Base-by-base conservation (phyloP, 2,329 filamentous ascomycete genomes). In the Pseudophaeomoniella oleicola region DNA sequence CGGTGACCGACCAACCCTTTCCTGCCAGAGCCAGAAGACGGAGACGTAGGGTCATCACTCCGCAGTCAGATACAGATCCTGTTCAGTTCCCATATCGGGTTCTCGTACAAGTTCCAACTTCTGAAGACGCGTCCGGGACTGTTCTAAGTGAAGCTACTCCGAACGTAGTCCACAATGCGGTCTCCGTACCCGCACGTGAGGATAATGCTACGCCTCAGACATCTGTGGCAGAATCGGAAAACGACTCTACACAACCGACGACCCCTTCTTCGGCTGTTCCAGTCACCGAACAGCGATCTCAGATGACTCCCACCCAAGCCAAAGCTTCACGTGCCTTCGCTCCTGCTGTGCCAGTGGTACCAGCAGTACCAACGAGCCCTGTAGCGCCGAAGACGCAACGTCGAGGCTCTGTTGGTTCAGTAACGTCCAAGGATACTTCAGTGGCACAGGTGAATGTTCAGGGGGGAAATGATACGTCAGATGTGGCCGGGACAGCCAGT, bases 141-240 rank as follows among this genome's bases (percentile, higher is more conserved):
- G 40, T 41, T 5, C 44, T 44, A n/a, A 37, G 52, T 5, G 37
- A 41, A 18, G n/a, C 34, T 16, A 30, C 39, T 39, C 38, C 44
- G 16, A 33, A 41, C 11, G n/a, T 15, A 11, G 30, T 35, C 14
- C n/a, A 34, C 29, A 41, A 40, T 17, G 39, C 41, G 19, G 34
- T 19, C n/a, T 31, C 37, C 13, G 9, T 16, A 14, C 40, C 42
- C 14, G 47, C 49, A 17, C 46, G 49, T 27, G 62, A 60, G 15
- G 61, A 69, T 41, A 67, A 53, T 4, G 71, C 73, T 42, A 75
- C 72, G 2, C 72, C 72, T 6, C 64, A 66, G 3, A 70, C 70
- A 5, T 74, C 72, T 5, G 66, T 72, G 40, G 65, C 67, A 30
- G 69, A 69, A 6, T 76, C 72, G 2, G 70, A 75, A 43, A 58